A percentile compares a stretch with the other conserved stretches of the same genome.
phyloP scores from a whole-genome alignment of 495 filamentous ascomycete genomes.

The Trichoderma orchidacearum region DNA sequence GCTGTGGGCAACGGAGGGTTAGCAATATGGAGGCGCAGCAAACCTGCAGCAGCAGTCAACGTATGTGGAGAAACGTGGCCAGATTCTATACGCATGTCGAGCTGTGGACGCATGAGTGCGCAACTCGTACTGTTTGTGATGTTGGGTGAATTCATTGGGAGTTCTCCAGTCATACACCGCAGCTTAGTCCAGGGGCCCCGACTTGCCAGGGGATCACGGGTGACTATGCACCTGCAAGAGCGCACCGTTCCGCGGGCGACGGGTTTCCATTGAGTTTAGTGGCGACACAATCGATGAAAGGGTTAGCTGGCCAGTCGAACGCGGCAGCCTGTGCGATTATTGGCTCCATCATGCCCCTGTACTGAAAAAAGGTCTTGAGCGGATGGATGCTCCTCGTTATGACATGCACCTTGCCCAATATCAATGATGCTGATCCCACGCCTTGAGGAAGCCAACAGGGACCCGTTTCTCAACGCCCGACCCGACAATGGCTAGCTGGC shows the following conservation, averaged over 20 bases:
- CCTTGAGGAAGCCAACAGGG: neutral
- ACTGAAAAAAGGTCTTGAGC: neutral
- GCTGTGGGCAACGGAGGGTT: neutral
- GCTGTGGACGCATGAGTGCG: neutral
- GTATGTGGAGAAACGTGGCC: neutral
- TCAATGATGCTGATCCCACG: neutral
- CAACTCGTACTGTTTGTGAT: neutral
- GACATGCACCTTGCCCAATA: neutral
- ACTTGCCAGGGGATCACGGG: neutral
- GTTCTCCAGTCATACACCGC: neutral
- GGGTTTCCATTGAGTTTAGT: neutral
- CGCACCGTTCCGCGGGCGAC: neutral
- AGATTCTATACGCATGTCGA: neutral
- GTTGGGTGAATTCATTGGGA: neutral
- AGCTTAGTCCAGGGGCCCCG: neutral
- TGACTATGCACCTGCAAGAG: conserved; percentile 1
- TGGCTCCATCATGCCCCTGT: neutral
- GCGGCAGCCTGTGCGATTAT: neutral
- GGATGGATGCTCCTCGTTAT: neutral
- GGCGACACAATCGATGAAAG: neutral
- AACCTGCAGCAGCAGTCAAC: neutral
- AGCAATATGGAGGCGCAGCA: neutral
- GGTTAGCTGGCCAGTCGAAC: neutral
- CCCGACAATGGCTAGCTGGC: neutral
- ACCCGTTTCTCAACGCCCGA: neutral